Base-by-base conservation (phyloP, 306 rosid species). In the Prunus fruticosa region DNA sequence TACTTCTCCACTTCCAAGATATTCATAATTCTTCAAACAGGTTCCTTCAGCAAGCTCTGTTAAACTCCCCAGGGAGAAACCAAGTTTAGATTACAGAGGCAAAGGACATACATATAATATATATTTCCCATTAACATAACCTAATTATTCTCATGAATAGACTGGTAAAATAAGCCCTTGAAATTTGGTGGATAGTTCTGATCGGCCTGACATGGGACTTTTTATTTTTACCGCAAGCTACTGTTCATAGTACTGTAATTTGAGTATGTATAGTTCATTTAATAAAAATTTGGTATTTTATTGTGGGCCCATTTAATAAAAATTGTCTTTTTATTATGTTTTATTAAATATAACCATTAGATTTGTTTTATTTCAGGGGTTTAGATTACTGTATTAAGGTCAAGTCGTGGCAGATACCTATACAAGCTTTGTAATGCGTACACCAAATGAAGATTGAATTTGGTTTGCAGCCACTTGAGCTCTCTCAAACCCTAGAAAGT, bases 21-120 rank as follows among this genome's bases (percentile, higher is more conserved):
- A 92, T 85, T 92, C 95, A 71, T 87, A 92, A 89, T 90, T 95
- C 89, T 87, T 95, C 95, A 95, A 69, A 82, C 97, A 95, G 58
- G 98, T 92, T 74, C 97, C 98, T 88, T 89, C 96, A 22, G 93
- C 96, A 41, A 95, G 97, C 82, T 95, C 98, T 95, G 87, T 58
- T 70, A 71, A 88, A 76, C 65, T 38, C 76, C 78, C 78, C 51
- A 79, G 72, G 71, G 71, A 76, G 67, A 79, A 71, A 51, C 19
- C 10, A 18, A 56, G 69, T 46, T 79, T 72, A 76, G 71, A 76
- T 73, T 74, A 27, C 20, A 67, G n/a, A 32, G 75, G 43, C 52
- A 72, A 34, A 83, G 18, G 41, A 66, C 61, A 19, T 69, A 30
- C 64, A 72, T 53, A 53, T 3, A 3, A 23, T 51, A 46, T 47